Conservation (phyloP, 78 protist genomes). For the Monosiga brevicollis region DNA sequence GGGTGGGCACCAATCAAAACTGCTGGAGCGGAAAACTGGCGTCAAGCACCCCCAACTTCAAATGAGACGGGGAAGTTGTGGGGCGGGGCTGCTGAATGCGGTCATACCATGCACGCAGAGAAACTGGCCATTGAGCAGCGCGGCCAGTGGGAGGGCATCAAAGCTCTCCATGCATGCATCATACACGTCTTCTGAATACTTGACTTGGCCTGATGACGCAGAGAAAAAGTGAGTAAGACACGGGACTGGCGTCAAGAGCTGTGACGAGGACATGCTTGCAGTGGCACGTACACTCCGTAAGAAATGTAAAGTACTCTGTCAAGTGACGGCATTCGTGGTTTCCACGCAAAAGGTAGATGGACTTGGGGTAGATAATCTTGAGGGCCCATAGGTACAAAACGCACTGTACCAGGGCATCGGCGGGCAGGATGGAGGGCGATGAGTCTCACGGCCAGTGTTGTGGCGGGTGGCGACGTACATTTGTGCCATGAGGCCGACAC, state of each 20-base stretch:
- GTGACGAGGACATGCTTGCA: background rate
- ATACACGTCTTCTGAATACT: conserved; percentile 71
- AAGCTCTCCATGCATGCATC: conserved; percentile 77
- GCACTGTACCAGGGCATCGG: conserved; percentile 22
- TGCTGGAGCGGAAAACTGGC: too few relatives aligned
- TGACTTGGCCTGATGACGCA: too few relatives aligned
- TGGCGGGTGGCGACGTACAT: too few relatives aligned
- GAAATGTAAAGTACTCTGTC: conserved; percentile 91
- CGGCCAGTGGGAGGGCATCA: conserved; percentile 88
- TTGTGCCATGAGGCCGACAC: too few relatives aligned
- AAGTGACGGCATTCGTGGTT: conserved; percentile 96
- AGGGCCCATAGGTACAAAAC: conserved; percentile 72
- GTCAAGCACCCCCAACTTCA: too few relatives aligned
- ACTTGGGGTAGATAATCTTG: conserved; percentile 73
- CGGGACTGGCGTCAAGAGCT: background rate
- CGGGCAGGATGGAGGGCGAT: background rate
- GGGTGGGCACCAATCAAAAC: too few relatives aligned
- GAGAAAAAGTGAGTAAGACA: background rate
- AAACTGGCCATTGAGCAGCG: conserved; percentile 77
- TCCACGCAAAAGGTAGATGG: conserved; percentile 82
- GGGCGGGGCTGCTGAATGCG: too few relatives aligned
- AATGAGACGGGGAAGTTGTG: too few relatives aligned
- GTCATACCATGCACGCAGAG: conserved; percentile 94
- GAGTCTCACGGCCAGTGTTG: background rate
- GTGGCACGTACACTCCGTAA: conserved; percentile 68